Base-by-base conservation (phyloP, 2,329 filamentous ascomycete species). In the Talaromyces sp. region DNA sequence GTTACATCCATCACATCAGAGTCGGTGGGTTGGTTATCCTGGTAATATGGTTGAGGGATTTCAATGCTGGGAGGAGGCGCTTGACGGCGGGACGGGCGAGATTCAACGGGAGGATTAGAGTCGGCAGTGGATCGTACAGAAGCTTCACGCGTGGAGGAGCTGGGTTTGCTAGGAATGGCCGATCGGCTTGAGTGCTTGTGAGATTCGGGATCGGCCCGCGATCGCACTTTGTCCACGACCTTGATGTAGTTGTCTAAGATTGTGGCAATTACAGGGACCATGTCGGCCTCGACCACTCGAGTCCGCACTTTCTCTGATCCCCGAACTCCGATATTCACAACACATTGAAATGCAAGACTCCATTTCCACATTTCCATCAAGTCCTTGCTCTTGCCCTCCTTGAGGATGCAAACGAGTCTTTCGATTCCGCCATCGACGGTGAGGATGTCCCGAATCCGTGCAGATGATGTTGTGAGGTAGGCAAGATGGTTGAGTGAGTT, bases 301-400 rank as follows among this genome's bases (percentile, higher is more conserved):
- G 94, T 97, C 64, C 94, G 86, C 54, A 99, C 94, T 62, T 85
- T 87, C 77, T 99, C 94, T 11, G 94, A 97, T 55, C 94, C 94
- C 63, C 94, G 86, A 55, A 99, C 93, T 52, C 94, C 94, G 69
- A 99, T 97, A 74, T 99, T 99, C 71, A 99, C 94, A 60, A 97
- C 92, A 73, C 94, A 99, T 75, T 97, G 94, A 74, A 99, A 99
- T 48, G 94, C 94, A 58, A 99, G 82, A 70, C 97, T 99, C 94
- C 94, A 99, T 77, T 97, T 97, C 94, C 94, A 99, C 90, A 96
- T 96, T 73, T 97, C 93, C 93, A 97, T 97, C 86, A 97, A 88
- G 72, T 99, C 93, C 75, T 92, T 95, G 77, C 90, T 97, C 70
- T 94, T 84, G 58, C 94, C 94, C 75, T 96, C 91, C 76, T 99